Conservation (phyloP, 768 basidiomycete genomes). For the Naganishia onofrii region DNA sequence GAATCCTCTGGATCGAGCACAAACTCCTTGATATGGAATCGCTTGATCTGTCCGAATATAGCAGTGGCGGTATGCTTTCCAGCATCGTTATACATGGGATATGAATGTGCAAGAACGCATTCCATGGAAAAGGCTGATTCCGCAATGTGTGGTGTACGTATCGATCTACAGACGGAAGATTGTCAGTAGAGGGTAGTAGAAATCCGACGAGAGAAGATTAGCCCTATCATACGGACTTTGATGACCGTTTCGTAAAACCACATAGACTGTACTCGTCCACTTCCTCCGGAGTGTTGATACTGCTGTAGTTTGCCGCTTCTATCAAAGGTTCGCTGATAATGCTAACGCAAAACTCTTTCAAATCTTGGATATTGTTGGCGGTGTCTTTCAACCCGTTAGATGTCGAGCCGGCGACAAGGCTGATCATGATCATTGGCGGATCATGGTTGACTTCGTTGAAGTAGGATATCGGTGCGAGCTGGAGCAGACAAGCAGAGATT, state of each 20-base stretch:
- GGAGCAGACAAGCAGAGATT: neutral
- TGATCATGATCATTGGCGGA: slow-evolving; percentile 67
- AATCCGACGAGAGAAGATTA: neutral
- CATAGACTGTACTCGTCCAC: slow-evolving; percentile 52
- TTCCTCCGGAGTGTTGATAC: slow-evolving; percentile 50
- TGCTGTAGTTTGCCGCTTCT: slow-evolving; percentile 53
- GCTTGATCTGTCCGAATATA: slow-evolving; percentile 49
- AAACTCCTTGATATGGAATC: slow-evolving; percentile 50
- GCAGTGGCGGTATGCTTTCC: slow-evolving; percentile 33
- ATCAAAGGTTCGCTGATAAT: slow-evolving; percentile 64
- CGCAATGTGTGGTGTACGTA: slow-evolving; percentile 52
- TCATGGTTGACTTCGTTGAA: slow-evolving; percentile 66
- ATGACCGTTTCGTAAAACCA: slow-evolving; percentile 44
- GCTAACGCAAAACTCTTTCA: slow-evolving; percentile 68
- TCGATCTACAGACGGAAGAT: slow-evolving; percentile 21
- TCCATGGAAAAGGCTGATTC: slow-evolving; percentile 54
- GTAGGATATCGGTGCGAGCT: slow-evolving; percentile 55
- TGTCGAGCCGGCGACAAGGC: slow-evolving; percentile 56
- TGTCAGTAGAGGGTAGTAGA: neutral
- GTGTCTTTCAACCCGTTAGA: slow-evolving; percentile 56
- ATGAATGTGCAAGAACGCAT: slow-evolving; percentile 45
- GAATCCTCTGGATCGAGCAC: slow-evolving; percentile 41
- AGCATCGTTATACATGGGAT: slow-evolving; percentile 39
- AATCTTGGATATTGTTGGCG: slow-evolving; percentile 63
- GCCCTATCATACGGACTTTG: slow-evolving; percentile 37